Base-by-base conservation (phyloP, 1,139 yeast genomes). In the Taphrina wiesneri region DNA sequence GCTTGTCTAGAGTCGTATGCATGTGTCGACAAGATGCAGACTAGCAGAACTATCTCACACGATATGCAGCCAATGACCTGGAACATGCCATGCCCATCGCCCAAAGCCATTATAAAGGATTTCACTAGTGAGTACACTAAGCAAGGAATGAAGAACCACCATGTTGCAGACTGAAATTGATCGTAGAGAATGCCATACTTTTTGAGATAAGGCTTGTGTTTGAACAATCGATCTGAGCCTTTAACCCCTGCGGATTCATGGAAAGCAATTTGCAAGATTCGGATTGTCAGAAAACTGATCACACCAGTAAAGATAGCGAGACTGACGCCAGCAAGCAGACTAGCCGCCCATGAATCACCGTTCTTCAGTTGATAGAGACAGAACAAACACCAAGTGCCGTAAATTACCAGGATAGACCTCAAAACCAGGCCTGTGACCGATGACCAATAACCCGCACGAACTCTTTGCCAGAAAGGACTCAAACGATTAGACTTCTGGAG, bases 161-260 rank as follows among this genome's bases (percentile, higher is more conserved):
- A 75, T 66, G 70, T 74, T 59, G 69, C 66, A 46, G 73, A 69
- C 66, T 71, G 70, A 68, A 72, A 75, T 68, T 74, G 76, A 65
- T 76, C 77, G 63, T 75, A 75, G 56, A 75, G 73, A 3, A 75
- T 71, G 5, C 78, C 77, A 57, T 75, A 75, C 59, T 71, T 71
- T 6, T 71, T 69, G 45, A 73, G 69, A 74, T 76, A 75, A 4
- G 76, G 77, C 64, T 75, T 72, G 70, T 75, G 74, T 23, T 62
- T 63, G 60, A 73, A 75, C 19, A 75, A 66, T 30, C 68, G 68
- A 39, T 73, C 72, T 5, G 73, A 63, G 3, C 75, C 75, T 6
- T 70, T 72, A 28, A 68, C 17, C 4, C 43, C 64, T 26, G 69
- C 64, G 19, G 70, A 69, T 2, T 72, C 65, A 6, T 68, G 57